Percentiles rank a stretch among this genome's conserved stretches.
Evolutionary conservation across 2,329 filamentous ascomycete genomes (phyloP).

Genomic region (Chaetomium sp.): DNA sequence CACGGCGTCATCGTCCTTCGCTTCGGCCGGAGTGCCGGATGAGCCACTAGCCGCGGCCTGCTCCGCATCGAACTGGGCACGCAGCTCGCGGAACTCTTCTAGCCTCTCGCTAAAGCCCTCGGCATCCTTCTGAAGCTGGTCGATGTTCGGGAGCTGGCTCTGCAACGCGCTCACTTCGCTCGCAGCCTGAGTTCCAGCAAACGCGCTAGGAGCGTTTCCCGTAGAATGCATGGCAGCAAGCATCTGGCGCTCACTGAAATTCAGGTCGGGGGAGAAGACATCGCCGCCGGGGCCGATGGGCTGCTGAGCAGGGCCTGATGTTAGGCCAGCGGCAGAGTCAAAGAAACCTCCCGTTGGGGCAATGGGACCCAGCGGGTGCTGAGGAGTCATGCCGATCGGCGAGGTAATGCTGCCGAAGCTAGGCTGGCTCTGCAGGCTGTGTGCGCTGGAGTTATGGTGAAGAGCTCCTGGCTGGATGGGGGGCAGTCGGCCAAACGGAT

Average conservation of each 20-base stretch:
- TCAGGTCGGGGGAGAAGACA: constrained; percentile 62
- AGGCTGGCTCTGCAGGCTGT: constrained; percentile 93
- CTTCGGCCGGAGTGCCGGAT: constrained; percentile 18
- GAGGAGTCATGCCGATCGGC: constrained; percentile 57
- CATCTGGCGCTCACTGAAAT: constrained; percentile 46
- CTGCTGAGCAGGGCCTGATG: constrained; percentile 34
- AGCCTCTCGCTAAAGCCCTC: constrained; percentile 65
- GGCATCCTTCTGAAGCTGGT: constrained; percentile 46
- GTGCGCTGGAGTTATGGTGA: constrained; percentile 90
- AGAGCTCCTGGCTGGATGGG: constrained; percentile 48
- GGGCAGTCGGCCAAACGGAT: constrained; percentile 64
- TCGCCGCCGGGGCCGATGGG: constrained; percentile 43
- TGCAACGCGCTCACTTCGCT: constrained; percentile 35
- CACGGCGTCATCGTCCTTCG: background rate
- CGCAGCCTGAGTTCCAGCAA: constrained; percentile 33
- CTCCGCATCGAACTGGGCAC: constrained; percentile 62
- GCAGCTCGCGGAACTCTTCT: constrained; percentile 74
- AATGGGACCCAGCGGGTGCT: constrained; percentile 49
- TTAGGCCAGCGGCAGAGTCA: constrained; percentile 47
- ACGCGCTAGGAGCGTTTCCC: constrained; percentile 28
- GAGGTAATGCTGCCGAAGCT: constrained; percentile 93
- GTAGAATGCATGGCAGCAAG: constrained; percentile 37
- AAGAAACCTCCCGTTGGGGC: constrained; percentile 64
- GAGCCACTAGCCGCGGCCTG: constrained; percentile 24
- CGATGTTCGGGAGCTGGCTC: constrained; percentile 43